Conservation (phyloP, 192 early-diverging fungal species). For the Funneliformis mosseae region DNA sequence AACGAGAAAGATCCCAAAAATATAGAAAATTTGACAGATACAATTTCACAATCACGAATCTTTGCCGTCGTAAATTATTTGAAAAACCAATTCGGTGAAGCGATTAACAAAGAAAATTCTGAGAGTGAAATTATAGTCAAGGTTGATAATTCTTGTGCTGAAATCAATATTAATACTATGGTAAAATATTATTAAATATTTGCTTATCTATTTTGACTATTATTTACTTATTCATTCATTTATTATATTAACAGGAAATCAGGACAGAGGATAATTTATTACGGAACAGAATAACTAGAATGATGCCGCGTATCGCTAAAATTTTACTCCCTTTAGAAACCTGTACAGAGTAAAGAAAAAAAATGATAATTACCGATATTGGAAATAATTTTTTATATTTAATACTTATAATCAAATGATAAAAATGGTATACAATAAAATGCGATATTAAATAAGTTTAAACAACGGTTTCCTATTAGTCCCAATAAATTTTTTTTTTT, state of each 20-base stretch:
- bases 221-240: background rate
- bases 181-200: slow-evolving; percentile 4
- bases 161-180: slow-evolving; percentile 26
- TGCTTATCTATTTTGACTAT: background rate
- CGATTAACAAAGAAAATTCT: slow-evolving; percentile 14
- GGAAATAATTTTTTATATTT: too few species aligned
- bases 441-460: too few species aligned
- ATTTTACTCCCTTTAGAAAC: slow-evolving; percentile 14
- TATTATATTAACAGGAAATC: slow-evolving; percentile 5
- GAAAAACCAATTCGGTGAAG: slow-evolving; percentile 25
- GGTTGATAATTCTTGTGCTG: slow-evolving; percentile 14
- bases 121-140: slow-evolving; percentile 17
- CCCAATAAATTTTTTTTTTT: too few species aligned
- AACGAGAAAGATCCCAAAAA: background rate
- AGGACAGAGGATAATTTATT: slow-evolving; percentile 14
- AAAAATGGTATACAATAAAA: too few species aligned
- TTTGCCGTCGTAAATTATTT: background rate
- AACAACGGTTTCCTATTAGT: too few species aligned
- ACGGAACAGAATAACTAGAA: background rate
- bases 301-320: slow-evolving; percentile 10
- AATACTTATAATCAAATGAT: too few species aligned
- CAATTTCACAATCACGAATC: background rate
- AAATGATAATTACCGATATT: background rate
- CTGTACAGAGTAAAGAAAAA: background rate
- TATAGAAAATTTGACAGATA: background rate